Evolutionary conservation across 768 basidiomycete genomes (phyloP).

Genomic region (Neoboletus brunneissimus): DNA sequence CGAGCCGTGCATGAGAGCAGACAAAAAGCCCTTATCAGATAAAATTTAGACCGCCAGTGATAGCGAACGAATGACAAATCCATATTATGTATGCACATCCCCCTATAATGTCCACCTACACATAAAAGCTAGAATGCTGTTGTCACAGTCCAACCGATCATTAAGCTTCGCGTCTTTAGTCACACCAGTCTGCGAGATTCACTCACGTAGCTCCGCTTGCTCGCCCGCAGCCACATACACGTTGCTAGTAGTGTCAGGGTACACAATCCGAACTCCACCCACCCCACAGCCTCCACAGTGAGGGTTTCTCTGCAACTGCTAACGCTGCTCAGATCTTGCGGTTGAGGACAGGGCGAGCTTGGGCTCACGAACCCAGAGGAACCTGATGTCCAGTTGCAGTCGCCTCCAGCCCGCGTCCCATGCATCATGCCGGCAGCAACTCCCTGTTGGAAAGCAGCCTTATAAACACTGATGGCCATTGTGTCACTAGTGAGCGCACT

Average conservation of each 20-base stretch:
- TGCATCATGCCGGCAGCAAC: conserved; percentile 67
- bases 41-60: conserved; percentile 8
- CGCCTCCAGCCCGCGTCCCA: conserved; percentile 54
- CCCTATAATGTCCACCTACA: conserved; percentile 15
- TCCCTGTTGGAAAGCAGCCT: conserved; percentile 44
- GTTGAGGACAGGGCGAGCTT: conserved; percentile 24
- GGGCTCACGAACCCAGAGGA: conserved; percentile 26
- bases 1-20: neutral
- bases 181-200: conserved; percentile 44
- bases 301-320: conserved; percentile 66
- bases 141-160: conserved; percentile 10
- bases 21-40: conserved; percentile 22
- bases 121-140: conserved; percentile 36
- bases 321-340: conserved; percentile 21
- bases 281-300: conserved; percentile 72
- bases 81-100: conserved; percentile 2
- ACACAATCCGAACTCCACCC: conserved; percentile 71
- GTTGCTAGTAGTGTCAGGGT: conserved; percentile 53
- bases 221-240: conserved; percentile 47
- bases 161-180: conserved; percentile 25
- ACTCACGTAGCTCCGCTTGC: conserved; percentile 39
- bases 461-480: neutral
- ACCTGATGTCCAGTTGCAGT: conserved; percentile 51
- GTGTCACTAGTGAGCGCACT: conserved; percentile 17
- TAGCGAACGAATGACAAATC: conserved; percentile 17